Evolutionary conservation across 106 monocot species (phyloP).

Genomic region (Platanthera zijinensis): DNA sequence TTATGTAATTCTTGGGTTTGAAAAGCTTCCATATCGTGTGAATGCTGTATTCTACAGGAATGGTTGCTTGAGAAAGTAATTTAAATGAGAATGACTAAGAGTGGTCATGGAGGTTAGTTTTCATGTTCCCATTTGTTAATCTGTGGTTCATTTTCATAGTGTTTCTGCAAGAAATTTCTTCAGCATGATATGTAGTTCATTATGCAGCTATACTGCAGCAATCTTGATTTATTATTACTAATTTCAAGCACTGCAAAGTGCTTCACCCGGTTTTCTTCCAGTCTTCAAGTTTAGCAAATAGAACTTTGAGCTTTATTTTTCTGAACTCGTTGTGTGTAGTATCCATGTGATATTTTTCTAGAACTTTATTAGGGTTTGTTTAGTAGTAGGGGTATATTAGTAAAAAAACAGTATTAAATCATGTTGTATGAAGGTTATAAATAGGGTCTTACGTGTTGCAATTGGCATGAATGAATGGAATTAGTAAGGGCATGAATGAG

Average conservation of each 20-base stretch:
- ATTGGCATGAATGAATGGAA: no score
- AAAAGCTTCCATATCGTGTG: no score
- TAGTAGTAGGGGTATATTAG: no score
- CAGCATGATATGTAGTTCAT: not conserved
- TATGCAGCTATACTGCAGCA: not conserved
- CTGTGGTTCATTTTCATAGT: not conserved
- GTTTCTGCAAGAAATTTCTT: not conserved
- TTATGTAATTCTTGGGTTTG: not conserved
- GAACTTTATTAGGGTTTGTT: no score
- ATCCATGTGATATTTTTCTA: no score
- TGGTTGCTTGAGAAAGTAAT: not conserved
- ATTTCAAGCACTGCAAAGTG: not conserved
- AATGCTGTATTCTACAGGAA: not conserved
- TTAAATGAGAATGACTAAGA: not conserved
- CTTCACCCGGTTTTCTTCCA: not conserved
- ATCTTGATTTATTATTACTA: not conserved
- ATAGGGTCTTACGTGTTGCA: no score
- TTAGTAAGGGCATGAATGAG: no score
- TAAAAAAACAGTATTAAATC: no score
- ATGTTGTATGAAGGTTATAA: no score
- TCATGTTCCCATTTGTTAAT: not conserved
- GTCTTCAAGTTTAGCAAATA: no score
- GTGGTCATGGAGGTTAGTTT: not conserved
- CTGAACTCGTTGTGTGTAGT: no score
- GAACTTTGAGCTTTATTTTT: no score